A percentile compares a stretch with the other conserved stretches of the same genome.
Evolutionary conservation across 2,329 filamentous ascomycete species (phyloP).

Genomic region (Fusarium austroafricanum): DNA sequence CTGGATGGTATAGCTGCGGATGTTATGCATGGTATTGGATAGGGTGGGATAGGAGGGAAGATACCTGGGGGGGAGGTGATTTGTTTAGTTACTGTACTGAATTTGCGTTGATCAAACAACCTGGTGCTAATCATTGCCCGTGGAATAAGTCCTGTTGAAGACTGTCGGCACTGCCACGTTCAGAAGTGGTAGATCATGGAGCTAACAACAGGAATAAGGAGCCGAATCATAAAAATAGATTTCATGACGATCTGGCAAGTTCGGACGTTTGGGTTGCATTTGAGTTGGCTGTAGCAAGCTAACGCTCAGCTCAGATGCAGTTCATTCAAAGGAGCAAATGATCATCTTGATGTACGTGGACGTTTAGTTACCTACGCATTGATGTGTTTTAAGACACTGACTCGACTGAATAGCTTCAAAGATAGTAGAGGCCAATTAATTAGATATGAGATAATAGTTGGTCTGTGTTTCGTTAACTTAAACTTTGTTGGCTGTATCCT

Average conservation of each 20-base stretch:
- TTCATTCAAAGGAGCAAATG: neutral
- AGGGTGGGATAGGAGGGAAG: conserved; percentile 2
- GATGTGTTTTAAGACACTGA: neutral
- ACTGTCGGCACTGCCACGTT: conserved; percentile 23
- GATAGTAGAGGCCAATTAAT: neutral
- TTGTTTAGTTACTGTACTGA: conserved; percentile 5
- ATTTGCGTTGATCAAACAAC: neutral
- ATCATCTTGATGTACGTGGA: neutral
- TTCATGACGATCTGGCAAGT: neutral
- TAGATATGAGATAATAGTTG: neutral
- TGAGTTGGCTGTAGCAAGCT: conserved; percentile 3
- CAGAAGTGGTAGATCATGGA: neutral
- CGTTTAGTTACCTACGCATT: neutral
- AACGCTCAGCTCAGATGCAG: neutral
- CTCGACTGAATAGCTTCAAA: neutral
- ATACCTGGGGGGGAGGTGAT: conserved; percentile 26
- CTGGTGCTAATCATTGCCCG: neutral
- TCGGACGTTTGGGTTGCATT: conserved; percentile 1
- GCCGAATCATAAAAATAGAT: conserved; percentile 27
- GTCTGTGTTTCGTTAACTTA: neutral
- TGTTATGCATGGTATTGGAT: neutral
- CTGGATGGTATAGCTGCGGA: conserved; percentile 28
- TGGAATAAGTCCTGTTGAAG: neutral
- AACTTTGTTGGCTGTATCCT: neutral
- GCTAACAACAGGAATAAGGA: neutral